phyloP scores from a whole-genome alignment of 768 basidiomycete species.

The Amyloporia xantha region DNA sequence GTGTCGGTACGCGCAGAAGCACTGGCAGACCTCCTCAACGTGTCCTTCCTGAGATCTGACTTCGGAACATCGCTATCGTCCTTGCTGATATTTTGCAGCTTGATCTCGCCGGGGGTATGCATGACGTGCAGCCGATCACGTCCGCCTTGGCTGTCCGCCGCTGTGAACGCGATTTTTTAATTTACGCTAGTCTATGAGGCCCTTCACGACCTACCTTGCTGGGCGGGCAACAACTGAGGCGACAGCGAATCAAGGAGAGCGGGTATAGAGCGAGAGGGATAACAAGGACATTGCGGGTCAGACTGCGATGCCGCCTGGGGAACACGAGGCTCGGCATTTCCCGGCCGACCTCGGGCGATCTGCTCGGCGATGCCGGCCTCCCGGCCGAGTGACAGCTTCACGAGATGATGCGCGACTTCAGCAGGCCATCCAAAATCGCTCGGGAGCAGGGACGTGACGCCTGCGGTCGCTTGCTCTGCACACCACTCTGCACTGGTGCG shows the following conservation, averaged over 20 bases:
- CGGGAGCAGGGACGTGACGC: constrained; percentile 17
- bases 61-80: constrained; percentile 18
- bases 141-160: constrained; percentile 4
- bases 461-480: constrained; percentile 38
- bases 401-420: constrained; percentile 49
- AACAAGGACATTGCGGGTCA: constrained; percentile 17
- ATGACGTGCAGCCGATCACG: constrained; percentile 1
- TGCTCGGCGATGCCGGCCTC: background rate
- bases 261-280: constrained; percentile 17
- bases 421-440: constrained; percentile 48
- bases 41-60: constrained; percentile 14
- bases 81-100: constrained; percentile 4
- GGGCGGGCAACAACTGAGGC: constrained; percentile 15
- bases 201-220: constrained; percentile 15
- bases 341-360: constrained; percentile 5
- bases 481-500: constrained; percentile 55
- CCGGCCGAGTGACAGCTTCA: constrained; percentile 40
- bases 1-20: constrained; percentile 8
- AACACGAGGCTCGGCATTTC: constrained; percentile 17
- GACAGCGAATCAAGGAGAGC: constrained; percentile 12
- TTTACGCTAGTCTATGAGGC: background rate
- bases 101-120: background rate
- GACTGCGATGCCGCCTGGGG: constrained; percentile 10
- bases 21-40: constrained; percentile 15
- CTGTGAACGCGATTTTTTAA: background rate